Conservation (phyloP, 352 stramenopile genomes). For the Phytophthora pseudosyringae region DNA sequence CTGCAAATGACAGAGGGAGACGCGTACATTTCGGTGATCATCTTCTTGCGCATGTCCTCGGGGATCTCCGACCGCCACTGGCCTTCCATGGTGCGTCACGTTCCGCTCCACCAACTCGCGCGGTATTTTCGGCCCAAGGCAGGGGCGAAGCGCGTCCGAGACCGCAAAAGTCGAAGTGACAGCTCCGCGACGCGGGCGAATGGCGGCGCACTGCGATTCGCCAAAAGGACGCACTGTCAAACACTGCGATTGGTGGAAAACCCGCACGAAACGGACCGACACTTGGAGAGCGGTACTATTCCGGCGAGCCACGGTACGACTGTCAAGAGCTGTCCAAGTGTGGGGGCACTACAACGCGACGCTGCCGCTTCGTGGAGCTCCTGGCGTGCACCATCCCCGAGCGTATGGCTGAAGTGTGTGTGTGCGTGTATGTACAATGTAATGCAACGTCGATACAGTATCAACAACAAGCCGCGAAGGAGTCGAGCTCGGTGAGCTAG, state of each 20-base stretch:
- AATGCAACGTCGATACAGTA: slow-evolving; percentile 14
- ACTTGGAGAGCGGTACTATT: slow-evolving; percentile 22
- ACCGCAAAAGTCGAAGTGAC: slow-evolving; percentile 57
- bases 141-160: slow-evolving; percentile 24
- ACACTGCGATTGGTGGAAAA: slow-evolving; percentile 28
- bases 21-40: slow-evolving; percentile 89
- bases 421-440: neutral
- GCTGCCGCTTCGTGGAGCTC: slow-evolving; percentile 15
- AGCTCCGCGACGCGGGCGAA: neutral
- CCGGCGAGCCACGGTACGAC: slow-evolving; percentile 3
- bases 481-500: slow-evolving; percentile 5
- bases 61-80: slow-evolving; percentile 83
- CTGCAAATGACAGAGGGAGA: neutral
- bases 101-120: slow-evolving; percentile 16
- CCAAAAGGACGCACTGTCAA: slow-evolving; percentile 9
- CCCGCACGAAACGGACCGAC: slow-evolving; percentile 24
- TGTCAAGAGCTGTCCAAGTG: slow-evolving; percentile 9
- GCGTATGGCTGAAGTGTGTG: slow-evolving; percentile 1
- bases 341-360: slow-evolving; percentile 24
- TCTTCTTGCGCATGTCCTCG: slow-evolving; percentile 85
- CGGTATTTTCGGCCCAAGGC: slow-evolving; percentile 16
- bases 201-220: slow-evolving; percentile 14
- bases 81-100: slow-evolving; percentile 51
- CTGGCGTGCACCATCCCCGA: slow-evolving; percentile 20
- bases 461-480: neutral